phyloP scores from a whole-genome alignment of 495 filamentous ascomycete genomes.

The Cercophora scortea region DNA sequence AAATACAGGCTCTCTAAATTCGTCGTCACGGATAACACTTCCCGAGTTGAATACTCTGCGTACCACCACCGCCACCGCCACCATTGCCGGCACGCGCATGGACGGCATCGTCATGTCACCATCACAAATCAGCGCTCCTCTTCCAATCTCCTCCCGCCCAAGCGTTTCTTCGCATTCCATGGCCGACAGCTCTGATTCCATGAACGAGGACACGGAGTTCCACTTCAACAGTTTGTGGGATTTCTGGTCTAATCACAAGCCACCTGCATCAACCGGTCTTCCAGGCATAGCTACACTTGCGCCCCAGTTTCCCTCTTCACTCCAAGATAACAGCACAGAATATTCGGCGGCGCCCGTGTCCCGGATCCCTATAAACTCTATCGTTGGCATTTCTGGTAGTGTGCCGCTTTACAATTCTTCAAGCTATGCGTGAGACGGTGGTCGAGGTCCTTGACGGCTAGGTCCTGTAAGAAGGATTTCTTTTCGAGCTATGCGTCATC shows the following conservation, averaged over 20 bases:
- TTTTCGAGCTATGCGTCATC: too few species aligned
- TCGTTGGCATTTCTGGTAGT: neutral
- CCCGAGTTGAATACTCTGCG: constrained; percentile 12
- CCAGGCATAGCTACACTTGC: constrained; percentile 3
- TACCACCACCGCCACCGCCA: neutral
- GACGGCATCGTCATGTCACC: constrained; percentile 16
- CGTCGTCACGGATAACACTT: constrained; percentile 9
- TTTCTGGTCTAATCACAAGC: constrained; percentile 27
- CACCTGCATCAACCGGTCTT: constrained; percentile 9
- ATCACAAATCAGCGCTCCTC: neutral
- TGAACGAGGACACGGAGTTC: constrained; percentile 37
- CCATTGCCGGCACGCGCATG: constrained; percentile 10
- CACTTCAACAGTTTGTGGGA: constrained; percentile 52
- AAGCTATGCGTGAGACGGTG: constrained; percentile 5
- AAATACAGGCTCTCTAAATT: constrained; percentile 12
- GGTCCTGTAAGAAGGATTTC: too few species aligned
- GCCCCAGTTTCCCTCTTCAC: constrained; percentile 16
- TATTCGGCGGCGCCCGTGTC: constrained; percentile 3
- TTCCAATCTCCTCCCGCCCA: constrained; percentile 1
- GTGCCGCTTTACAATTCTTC: constrained; percentile 9
- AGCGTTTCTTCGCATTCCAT: constrained; percentile 12
- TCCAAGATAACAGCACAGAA: constrained; percentile 8
- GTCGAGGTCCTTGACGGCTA: too few species aligned
- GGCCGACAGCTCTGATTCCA: constrained; percentile 9
- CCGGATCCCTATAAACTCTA: neutral